Evolutionary conservation across 108 stramenopile genomes (phyloP).

Genomic region (Fragilaria crotonensis): DNA sequence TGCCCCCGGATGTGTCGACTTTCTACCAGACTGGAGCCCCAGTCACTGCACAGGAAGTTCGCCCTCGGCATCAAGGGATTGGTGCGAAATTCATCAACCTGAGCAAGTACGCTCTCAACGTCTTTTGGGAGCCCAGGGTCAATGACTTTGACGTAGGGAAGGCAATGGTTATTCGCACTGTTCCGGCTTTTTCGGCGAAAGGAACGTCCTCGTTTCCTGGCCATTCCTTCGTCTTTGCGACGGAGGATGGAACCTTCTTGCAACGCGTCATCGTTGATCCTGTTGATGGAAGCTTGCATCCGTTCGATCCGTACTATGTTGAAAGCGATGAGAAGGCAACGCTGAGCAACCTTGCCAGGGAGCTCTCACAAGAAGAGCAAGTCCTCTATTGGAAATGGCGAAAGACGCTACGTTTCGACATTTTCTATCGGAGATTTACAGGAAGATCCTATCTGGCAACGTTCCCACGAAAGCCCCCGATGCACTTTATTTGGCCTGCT

Average conservation of each 20-base stretch:
- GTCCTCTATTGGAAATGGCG: conserved; percentile 36
- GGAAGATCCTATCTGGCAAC: conserved; percentile 43
- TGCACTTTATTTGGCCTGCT: conserved; percentile 66
- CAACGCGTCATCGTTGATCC: conserved; percentile 18
- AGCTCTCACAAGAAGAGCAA: conserved; percentile 34
- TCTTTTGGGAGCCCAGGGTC: conserved; percentile 46
- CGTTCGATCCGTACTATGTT: conserved; percentile 63
- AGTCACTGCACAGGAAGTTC: conserved; percentile 16
- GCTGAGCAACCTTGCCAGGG: conserved; percentile 35
- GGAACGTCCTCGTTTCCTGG: conserved; percentile 57
- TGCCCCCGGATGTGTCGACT: conserved; percentile 60
- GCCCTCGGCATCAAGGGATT: conserved; percentile 48
- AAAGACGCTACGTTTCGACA: conserved; percentile 10
- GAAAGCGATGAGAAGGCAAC: conserved; percentile 49
- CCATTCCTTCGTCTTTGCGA: conserved; percentile 54
- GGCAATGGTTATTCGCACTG: conserved; percentile 16
- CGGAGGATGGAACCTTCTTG: conserved; percentile 11
- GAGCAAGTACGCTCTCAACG: conserved; percentile 21
- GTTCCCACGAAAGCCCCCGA: conserved; percentile 35
- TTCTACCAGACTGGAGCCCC: conserved; percentile 40
- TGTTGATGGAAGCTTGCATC: conserved; percentile 19
- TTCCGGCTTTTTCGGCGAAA: conserved; percentile 34
- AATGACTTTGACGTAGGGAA: background rate
- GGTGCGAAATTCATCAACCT: conserved; percentile 77
- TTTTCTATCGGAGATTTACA: conserved; percentile 7